These are phyloP conservation scores for Fusarium nodosum DNA, from an alignment of 2,329 filamentous ascomycete genomes.

Conservation along the genomic window DNA sequence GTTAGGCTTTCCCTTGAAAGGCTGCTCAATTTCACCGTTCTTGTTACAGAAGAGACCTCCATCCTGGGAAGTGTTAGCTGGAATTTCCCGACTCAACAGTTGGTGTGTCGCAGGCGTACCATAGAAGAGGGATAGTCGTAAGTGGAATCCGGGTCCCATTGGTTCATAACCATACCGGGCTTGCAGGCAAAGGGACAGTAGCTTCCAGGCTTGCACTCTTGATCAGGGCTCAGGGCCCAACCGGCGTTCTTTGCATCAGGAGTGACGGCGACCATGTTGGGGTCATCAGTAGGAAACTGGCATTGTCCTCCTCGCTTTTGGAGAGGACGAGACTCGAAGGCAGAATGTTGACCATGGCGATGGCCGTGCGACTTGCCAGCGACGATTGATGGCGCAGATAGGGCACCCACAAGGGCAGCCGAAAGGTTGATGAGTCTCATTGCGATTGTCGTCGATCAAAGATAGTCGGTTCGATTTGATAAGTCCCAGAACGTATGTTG, in stretches of 20 bases:
- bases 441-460: conserved; percentile 47
- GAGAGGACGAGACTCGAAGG: conserved; percentile 48
- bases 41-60: conserved; percentile 81
- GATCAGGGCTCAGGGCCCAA: conserved; percentile 84
- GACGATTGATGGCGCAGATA: conserved; percentile 59
- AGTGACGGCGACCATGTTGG: conserved; percentile 76
- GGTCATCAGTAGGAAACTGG: conserved; percentile 72
- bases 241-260: conserved; percentile 75
- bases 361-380: conserved; percentile 53
- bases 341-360: conserved; percentile 54
- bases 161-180: conserved; percentile 80
- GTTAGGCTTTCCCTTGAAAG: conserved; percentile 76
- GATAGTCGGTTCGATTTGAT: conserved; percentile 37
- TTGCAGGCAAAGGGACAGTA: conserved; percentile 86
- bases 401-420: conserved; percentile 63
- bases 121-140: conserved; percentile 80
- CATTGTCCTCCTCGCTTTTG: conserved; percentile 71
- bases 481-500: conserved; percentile 41
- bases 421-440: conserved; percentile 69
- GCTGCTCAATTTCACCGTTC: conserved; percentile 75
- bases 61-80: conserved; percentile 62
- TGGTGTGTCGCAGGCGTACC: conserved; percentile 61
- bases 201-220: conserved; percentile 73
- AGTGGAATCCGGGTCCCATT: conserved; percentile 80
- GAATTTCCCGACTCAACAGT: not conserved